A percentile compares a stretch with the other conserved stretches of the same genome.
Conservation (phyloP, 495 filamentous ascomycete species). For the Lasiosphaeria miniovina region DNA sequence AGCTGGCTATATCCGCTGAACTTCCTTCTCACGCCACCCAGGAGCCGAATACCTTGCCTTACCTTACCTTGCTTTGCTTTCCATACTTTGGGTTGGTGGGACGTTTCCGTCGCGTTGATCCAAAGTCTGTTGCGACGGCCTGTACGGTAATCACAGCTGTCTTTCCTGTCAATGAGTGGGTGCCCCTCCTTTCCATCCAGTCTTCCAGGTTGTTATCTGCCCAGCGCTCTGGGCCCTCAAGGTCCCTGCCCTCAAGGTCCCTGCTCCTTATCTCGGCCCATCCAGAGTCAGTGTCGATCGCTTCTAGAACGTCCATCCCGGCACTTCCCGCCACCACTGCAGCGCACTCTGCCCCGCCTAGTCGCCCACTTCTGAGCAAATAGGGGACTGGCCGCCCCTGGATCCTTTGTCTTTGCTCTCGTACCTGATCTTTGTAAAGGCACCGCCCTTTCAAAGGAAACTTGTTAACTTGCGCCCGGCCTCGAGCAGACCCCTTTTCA, state of each 20-base stretch:
- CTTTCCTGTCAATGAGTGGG: too few species aligned
- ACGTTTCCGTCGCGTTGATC: too few species aligned
- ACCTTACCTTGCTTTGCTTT: too few species aligned
- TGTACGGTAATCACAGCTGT: too few species aligned
- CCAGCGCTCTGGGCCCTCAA: not conserved
- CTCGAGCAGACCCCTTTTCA: too few species aligned
- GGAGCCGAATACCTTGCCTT: too few species aligned
- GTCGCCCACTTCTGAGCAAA: slow-evolving; percentile 4
- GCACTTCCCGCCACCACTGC: slow-evolving; percentile 18
- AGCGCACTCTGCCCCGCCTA: slow-evolving; percentile 1
- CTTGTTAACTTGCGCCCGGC: not conserved
- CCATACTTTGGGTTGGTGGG: too few species aligned
- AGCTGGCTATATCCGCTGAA: too few species aligned
- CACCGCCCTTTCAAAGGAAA: not conserved
- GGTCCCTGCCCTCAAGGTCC: not conserved
- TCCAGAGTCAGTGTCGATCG: slow-evolving; percentile 13
- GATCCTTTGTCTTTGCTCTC: slow-evolving; percentile 11
- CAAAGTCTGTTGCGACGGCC: too few species aligned
- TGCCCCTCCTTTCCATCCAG: too few species aligned
- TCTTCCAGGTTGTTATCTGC: not conserved
- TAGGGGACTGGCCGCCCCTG: slow-evolving; percentile 12
- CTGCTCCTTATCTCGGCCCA: slow-evolving; percentile 13
- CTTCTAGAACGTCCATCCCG: slow-evolving; percentile 21
- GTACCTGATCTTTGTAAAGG: not conserved
- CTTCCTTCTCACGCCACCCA: too few species aligned